Conservation (phyloP, 2,329 filamentous ascomycete genomes). For the Talaromyces sp. region DNA sequence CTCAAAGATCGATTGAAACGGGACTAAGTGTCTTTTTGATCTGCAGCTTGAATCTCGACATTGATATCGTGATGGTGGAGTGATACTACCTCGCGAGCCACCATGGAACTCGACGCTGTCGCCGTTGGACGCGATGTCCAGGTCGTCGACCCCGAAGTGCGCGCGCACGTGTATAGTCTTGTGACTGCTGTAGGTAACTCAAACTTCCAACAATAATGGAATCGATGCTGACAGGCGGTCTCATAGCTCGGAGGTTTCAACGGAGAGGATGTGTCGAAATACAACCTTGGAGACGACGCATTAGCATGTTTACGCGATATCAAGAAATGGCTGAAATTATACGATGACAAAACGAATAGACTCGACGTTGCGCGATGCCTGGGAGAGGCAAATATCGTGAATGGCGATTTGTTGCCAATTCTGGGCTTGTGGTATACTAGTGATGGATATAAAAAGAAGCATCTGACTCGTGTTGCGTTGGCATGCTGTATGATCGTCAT, state of each 20-base stretch:
- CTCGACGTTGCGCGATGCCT: conserved; percentile 93
- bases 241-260: conserved; percentile 77
- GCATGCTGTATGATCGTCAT: conserved; percentile 58
- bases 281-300: conserved; percentile 89
- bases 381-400: conserved; percentile 86
- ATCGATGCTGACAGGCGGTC: conserved; percentile 17
- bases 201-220: background rate
- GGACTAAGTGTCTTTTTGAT: background rate
- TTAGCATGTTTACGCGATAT: conserved; percentile 88
- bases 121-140: conserved; percentile 45
- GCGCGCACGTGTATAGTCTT: conserved; percentile 88
- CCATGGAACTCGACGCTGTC: conserved; percentile 42
- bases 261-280: conserved; percentile 72
- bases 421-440: conserved; percentile 73
- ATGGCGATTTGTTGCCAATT: conserved; percentile 85
- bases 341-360: conserved; percentile 88
- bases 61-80: conserved; percentile 14
- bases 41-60: background rate
- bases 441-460: conserved; percentile 65
- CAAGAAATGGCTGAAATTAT: conserved; percentile 90
- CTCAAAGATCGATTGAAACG: background rate
- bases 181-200: conserved; percentile 73
- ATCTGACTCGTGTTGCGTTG: conserved; percentile 74
- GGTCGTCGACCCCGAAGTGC: conserved; percentile 83
- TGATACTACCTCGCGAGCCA: conserved; percentile 22